Base-by-base conservation (phyloP, 345 rosid species). In the Crucihimalaya himalaica region DNA sequence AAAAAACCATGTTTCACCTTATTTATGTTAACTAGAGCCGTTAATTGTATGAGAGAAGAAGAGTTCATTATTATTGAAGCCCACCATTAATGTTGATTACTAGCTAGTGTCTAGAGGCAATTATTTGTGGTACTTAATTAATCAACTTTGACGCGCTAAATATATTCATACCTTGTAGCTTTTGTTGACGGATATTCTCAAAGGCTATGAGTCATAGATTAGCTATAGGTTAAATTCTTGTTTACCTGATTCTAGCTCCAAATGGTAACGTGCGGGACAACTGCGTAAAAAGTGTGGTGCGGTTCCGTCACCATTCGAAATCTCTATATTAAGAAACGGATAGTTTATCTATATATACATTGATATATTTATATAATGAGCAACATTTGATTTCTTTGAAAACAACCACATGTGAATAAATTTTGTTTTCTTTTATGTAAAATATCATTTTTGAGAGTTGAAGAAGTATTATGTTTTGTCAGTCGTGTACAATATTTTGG, bases 1-100 rank as follows among this genome's bases (percentile, higher is more conserved):
- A 16, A 50, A 58, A 51, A 28, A 28, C 52, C 31, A 51, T 40
- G 32, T 19, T 19, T 11, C 5, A 61, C 45, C 35, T 53, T 63
- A n/a, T 10, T 27, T 37, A 54, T 29, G 45, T 47, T 67, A 75
- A 68, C 29, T 31, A 23, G 37, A 67, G 32, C 79, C 69, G 74
- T 68, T 52, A 32, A 35, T 35, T 35, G 3, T 52, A 20, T 46
- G 31, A 42, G 60, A 43, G 39, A 50, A 19, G 19, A 19, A 12
- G 48, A 31, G 37, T 51, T 75, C 29, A 68, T 43, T 42, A 75
- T 75, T 31, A 60, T 57, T 10, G 43, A 56, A 39, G 46, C 40
- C 40, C 68, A 75, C 57, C 63, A 67, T 60, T 21, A 58, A 18
- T 48, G 32, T 47, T 59, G 15, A 8, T 47, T 48, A 57, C 1